These are phyloP conservation scores for Fusarium nisikadoi DNA, from an alignment of 2,329 filamentous ascomycete species.

Conservation along the genomic window DNA sequence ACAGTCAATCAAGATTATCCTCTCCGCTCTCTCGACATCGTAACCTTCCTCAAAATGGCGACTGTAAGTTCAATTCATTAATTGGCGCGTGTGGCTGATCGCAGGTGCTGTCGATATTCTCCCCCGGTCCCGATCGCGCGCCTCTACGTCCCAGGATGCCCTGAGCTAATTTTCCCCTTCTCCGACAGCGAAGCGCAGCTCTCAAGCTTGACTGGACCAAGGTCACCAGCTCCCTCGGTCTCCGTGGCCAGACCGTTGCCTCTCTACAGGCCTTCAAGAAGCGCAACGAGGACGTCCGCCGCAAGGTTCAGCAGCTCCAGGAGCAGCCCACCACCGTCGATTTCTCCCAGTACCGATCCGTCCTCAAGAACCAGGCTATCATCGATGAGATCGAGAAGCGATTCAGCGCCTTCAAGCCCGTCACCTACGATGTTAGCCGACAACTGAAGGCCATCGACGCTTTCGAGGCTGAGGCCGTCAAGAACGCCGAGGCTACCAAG, in stretches of 20 bases:
- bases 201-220: constrained; percentile 99
- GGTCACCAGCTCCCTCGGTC: constrained; percentile 91
- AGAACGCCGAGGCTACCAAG: constrained; percentile 98
- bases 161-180: constrained; percentile 66
- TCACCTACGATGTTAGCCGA: constrained; percentile 89
- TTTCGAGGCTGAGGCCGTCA: constrained; percentile 95
- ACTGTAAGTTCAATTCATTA: constrained; percentile 66
- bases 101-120: constrained; percentile 28
- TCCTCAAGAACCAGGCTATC: constrained; percentile 96
- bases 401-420: constrained; percentile 90
- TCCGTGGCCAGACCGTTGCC: constrained; percentile 91
- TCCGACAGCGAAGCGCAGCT: constrained; percentile 88
- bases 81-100: constrained; percentile 43
- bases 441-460: constrained; percentile 99
- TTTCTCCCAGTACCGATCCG: constrained; percentile 89
- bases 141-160: constrained; percentile 32
- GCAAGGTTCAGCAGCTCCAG: constrained; percentile 85
- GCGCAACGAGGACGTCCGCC: constrained; percentile 98
- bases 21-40: constrained; percentile 60
- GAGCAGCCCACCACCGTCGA: constrained; percentile 89
- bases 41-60: constrained; percentile 71
- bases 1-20: constrained; percentile 58
- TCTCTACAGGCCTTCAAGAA: constrained; percentile 98
- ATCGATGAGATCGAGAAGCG: constrained; percentile 98
- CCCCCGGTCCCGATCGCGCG: constrained; percentile 19